Evolutionary conservation across 2,329 filamentous ascomycete genomes (phyloP).

Genomic region (Penicillium sclerotiorum): DNA sequence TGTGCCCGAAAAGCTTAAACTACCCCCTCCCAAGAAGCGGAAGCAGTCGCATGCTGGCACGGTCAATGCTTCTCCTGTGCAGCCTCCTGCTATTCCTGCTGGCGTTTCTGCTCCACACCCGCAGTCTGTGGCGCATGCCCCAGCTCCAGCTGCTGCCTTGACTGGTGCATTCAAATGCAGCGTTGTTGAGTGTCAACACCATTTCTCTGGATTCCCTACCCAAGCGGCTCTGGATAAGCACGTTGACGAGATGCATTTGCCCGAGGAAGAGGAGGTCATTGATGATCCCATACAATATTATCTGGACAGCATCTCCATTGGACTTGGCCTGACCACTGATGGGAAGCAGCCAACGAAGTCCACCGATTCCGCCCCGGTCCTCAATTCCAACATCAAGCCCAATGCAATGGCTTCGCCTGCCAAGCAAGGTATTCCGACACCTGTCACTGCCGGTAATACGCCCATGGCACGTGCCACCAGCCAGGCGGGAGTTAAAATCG

Average conservation of each 20-base stretch:
- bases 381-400: constrained; percentile 20
- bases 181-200: constrained; percentile 55
- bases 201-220: constrained; percentile 57
- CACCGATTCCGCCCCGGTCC: constrained; percentile 6
- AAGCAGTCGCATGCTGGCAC: constrained; percentile 53
- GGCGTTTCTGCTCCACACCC: constrained; percentile 38
- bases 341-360: constrained; percentile 22
- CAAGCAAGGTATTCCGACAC: constrained; percentile 34
- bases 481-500: constrained; percentile 35
- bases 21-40: constrained; percentile 60
- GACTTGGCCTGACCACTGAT: constrained; percentile 47
- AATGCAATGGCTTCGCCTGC: constrained; percentile 23
- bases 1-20: constrained; percentile 59
- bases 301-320: constrained; percentile 54
- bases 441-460: constrained; percentile 31
- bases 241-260: constrained; percentile 55
- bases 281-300: constrained; percentile 60
- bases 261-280: constrained; percentile 45
- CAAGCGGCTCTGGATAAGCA: constrained; percentile 60
- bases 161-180: constrained; percentile 57
- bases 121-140: constrained; percentile 44
- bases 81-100: constrained; percentile 23
- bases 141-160: constrained; percentile 40
- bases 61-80: constrained; percentile 27
- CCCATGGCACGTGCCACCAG: constrained; percentile 38